Evolutionary conservation across 306 rosid species (phyloP).

Genomic region (Castanea mollissima): DNA sequence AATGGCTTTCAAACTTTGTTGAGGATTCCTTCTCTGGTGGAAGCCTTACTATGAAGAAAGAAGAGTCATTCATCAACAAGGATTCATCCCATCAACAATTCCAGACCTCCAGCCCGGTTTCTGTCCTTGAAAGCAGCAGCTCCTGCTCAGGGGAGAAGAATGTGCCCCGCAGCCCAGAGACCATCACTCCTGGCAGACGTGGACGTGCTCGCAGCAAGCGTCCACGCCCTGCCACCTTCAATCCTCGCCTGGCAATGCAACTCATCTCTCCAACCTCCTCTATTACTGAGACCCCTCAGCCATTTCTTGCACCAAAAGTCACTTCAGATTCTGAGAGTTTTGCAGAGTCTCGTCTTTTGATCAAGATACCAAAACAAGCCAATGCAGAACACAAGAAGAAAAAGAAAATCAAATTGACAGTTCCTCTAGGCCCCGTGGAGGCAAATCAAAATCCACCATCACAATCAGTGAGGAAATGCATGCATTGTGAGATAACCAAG

Average conservation of each 20-base stretch:
- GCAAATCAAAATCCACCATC: conserved; percentile 28
- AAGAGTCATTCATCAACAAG: conserved; percentile 45
- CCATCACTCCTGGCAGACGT: conserved; percentile 43
- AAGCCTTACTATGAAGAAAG: conserved; percentile 66
- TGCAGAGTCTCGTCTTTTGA: conserved; percentile 61
- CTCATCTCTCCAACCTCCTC: conserved; percentile 88
- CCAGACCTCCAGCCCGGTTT: conserved; percentile 77
- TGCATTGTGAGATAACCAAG: conserved; percentile 97
- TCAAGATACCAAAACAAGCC: conserved; percentile 25
- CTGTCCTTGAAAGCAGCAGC: conserved; percentile 93
- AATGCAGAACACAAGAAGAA: conserved; percentile 45
- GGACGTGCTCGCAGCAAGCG: conserved; percentile 97
- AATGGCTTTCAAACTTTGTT: conserved; percentile 87
- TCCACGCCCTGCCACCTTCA: conserved; percentile 80
- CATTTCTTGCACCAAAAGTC: conserved; percentile 27
- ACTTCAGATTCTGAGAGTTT: conserved; percentile 62
- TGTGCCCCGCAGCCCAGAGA: conserved; percentile 44
- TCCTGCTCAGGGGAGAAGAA: conserved; percentile 67
- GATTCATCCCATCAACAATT: conserved; percentile 58
- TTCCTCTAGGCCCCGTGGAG: conserved; percentile 45
- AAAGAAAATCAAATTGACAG: conserved; percentile 50
- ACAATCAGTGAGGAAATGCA: conserved; percentile 76
- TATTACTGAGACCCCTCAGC: conserved; percentile 52
- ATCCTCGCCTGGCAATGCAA: conserved; percentile 65
- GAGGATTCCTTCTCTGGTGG: conserved; percentile 87